These are phyloP conservation scores for Colletotrichum agaves DNA, from an alignment of 2,329 filamentous ascomycete genomes.

Conservation along the genomic window DNA sequence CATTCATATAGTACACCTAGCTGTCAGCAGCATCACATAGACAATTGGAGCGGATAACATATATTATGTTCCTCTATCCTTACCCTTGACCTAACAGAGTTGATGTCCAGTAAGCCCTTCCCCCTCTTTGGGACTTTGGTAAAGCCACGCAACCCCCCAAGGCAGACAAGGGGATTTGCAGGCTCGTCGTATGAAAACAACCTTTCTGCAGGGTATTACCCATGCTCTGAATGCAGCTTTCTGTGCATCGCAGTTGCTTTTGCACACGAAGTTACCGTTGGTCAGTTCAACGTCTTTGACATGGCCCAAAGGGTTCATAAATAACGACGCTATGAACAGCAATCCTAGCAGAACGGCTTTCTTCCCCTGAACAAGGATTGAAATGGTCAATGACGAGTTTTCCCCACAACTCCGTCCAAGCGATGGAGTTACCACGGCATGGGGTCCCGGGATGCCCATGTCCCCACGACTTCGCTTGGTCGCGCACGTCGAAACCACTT, in stretches of 20 bases:
- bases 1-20: not conserved
- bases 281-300: not conserved
- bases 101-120: no score
- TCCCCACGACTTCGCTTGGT: not conserved
- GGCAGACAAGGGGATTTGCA: not conserved
- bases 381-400: slow-evolving; percentile 1
- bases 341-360: not conserved
- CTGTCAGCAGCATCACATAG: not conserved
- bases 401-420: not conserved
- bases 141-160: not conserved
- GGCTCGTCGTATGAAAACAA: slow-evolving; percentile 7
- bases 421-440: slow-evolving; percentile 1
- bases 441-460: slow-evolving; percentile 4
- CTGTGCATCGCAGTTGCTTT: no score
- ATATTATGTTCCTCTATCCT: not conserved
- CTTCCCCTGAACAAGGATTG: not conserved
- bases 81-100: not conserved
- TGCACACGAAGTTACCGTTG: no score
- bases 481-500: slow-evolving; percentile 11
- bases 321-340: not conserved
- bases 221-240: not conserved
- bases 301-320: not conserved
- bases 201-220: slow-evolving; percentile 1
- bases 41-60: not conserved
- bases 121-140: slow-evolving; percentile 26